These are phyloP conservation scores for Curvularia verruculosa DNA, from an alignment of 2,329 filamentous ascomycete genomes.

Conservation along the genomic window DNA sequence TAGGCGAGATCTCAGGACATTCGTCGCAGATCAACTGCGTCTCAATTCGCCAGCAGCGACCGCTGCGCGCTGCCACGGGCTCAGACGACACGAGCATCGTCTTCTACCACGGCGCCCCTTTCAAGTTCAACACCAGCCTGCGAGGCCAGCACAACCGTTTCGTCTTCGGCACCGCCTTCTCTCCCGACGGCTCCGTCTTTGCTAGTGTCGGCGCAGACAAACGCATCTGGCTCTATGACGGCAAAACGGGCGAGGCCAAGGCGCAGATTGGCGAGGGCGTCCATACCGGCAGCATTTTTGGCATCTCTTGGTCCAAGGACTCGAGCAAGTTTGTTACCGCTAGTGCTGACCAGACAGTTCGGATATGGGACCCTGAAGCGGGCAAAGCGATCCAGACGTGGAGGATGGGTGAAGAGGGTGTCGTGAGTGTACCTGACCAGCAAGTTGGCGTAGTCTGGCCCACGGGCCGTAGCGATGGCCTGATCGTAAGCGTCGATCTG, in stretches of 20 bases:
- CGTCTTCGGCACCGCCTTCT: slow-evolving; percentile 85
- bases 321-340: slow-evolving; percentile 87
- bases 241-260: slow-evolving; percentile 87
- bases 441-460: slow-evolving; percentile 96
- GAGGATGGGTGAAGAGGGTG: slow-evolving; percentile 78
- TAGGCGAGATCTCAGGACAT: slow-evolving; percentile 92
- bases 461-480: slow-evolving; percentile 76
- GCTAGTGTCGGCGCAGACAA: slow-evolving; percentile 93
- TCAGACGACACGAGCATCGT: slow-evolving; percentile 89
- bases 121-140: slow-evolving; percentile 90
- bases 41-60: slow-evolving; percentile 84
- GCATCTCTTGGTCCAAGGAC: slow-evolving; percentile 86
- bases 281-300: slow-evolving; percentile 92
- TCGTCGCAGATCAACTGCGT: slow-evolving; percentile 90
- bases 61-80: slow-evolving; percentile 88
- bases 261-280: slow-evolving; percentile 78
- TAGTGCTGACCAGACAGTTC: slow-evolving; percentile 92
- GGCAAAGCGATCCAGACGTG: slow-evolving; percentile 81
- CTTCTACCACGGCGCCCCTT: slow-evolving; percentile 92
- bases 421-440: slow-evolving; percentile 76
- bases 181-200: slow-evolving; percentile 80
- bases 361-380: slow-evolving; percentile 87
- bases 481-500: slow-evolving; percentile 89
- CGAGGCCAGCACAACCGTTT: slow-evolving; percentile 84
- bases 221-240: slow-evolving; percentile 92